Evolutionary conservation across 179 eudicot genomes (phyloP).

Genomic region (Spergularia azorica): DNA sequence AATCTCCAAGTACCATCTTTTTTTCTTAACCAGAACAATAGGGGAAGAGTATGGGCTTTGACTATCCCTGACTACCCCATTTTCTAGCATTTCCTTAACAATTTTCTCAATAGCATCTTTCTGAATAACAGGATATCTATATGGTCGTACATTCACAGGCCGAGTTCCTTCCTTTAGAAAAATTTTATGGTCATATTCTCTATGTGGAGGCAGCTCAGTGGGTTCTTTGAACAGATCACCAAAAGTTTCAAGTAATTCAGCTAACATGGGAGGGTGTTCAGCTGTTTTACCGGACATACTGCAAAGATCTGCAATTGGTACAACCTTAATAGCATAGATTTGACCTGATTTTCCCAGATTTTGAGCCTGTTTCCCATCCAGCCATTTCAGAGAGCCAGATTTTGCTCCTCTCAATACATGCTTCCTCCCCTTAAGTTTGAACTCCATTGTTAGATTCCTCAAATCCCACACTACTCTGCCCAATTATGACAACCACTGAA

Average conservation of each 20-base stretch:
- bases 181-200: no score
- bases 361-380: neutral
- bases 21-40: neutral
- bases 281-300: no score
- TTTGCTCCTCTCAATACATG: neutral
- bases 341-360: no score
- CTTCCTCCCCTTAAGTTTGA: neutral
- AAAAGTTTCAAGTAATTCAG: neutral
- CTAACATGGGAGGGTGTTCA: no score
- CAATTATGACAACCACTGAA: neutral
- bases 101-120: neutral
- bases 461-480: neutral
- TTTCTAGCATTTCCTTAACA: neutral
- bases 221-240: neutral
- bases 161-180: neutral
- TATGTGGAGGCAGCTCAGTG: neutral
- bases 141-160: no score
- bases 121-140: neutral
- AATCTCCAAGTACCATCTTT: neutral
- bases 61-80: neutral
- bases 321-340: no score
- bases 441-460: neutral
- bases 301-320: no score
- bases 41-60: neutral
- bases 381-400: neutral